Base-by-base conservation (phyloP, 1,284 basidiomycete species). In the Hypsizygus ulmarius region DNA sequence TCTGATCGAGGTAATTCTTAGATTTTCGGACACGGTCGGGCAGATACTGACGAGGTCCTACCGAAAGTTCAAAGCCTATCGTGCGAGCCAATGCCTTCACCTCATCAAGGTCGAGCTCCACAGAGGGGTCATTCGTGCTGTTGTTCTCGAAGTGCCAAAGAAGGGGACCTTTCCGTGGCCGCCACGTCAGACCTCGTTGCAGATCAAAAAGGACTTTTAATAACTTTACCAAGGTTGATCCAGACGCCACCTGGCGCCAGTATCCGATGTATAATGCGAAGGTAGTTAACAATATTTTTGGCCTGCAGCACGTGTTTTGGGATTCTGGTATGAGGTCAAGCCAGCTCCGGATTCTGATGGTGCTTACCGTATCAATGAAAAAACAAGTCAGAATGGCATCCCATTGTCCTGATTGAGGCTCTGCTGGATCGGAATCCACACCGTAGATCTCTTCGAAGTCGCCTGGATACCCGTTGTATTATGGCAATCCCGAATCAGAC, bases 121-220 rank as follows among this genome's bases (percentile, higher is more conserved):
- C 79, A 7, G 87, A 93, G 5, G 85, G 79, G 48, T 93, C 91
- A 55, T 81, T 81, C 6, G 84, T 82, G 32, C 69, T 77, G 59
- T 89, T 90, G 66, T 94, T 94, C 64, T 97, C 94, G 70, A 87
- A 97, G 64, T 99, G 95, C 95, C 96, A 99, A 21, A 98, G 71
- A 1, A 97, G 71, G 0, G 96, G 97, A 1, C 96, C 93, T 83
- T 57, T 27, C 29, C 39, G 11, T 25, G 35, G 10, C 18, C 25
- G 27, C 16, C n/a, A n/a, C n/a, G n/a, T n/a, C n/a, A n/a, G n/a
- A n/a, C n/a, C n/a, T n/a, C n/a, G n/a, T n/a, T n/a, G n/a, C n/a
- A n/a, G n/a, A n/a, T n/a, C 29, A 38, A 46, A 29, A 28, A 38
- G 19, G 25, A 2, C 38, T 36, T 44, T 16, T 30, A 52, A 28